Conservation (phyloP, 352 stramenopile species). For the Phytophthora quininea region DNA sequence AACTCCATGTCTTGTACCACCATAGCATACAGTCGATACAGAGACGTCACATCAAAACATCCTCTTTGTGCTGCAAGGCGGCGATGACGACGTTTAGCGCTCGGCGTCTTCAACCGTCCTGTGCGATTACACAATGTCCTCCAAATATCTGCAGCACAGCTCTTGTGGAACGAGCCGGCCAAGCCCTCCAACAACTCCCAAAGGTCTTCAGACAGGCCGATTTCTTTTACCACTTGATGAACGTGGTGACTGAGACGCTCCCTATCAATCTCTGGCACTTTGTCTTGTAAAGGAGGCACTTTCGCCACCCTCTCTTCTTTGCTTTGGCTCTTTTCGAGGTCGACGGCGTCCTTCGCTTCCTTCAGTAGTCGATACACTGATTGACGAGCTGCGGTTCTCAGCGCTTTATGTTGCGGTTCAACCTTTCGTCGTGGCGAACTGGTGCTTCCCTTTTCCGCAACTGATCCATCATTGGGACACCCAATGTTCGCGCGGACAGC, state of each 20-base stretch:
- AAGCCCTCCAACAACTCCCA: too few relatives aligned
- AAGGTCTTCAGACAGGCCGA: neutral
- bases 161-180: too few relatives aligned
- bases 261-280: neutral
- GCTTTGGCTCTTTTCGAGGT: neutral
- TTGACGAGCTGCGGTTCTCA: too few relatives aligned
- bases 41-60: constrained; percentile 1
- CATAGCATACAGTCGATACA: neutral
- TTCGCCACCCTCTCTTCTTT: neutral
- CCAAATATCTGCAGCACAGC: neutral
- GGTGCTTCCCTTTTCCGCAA: too few relatives aligned
- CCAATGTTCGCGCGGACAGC: neutral
- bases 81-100: neutral
- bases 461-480: too few relatives aligned
- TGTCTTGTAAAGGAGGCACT: neutral
- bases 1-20: neutral
- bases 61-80: neutral
- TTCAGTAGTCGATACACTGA: neutral
- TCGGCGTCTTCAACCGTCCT: neutral
- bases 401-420: neutral
- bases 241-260: neutral
- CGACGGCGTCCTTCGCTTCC: neutral
- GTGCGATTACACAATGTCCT: neutral
- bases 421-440: too few relatives aligned
- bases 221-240: neutral